Conservation (phyloP, 305 asterid genomes). For the Solanum hybrid region DNA sequence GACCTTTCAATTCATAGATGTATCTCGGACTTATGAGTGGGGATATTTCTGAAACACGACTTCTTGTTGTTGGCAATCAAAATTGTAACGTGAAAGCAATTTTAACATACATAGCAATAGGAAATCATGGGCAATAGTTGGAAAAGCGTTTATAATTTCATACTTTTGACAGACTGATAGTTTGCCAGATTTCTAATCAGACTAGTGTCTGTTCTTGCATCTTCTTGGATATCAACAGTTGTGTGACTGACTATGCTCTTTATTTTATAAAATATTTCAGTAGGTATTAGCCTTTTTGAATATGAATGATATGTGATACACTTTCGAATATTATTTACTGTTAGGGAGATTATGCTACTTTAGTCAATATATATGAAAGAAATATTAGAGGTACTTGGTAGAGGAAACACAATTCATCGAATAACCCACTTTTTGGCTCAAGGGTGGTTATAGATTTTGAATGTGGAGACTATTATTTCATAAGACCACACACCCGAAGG, state of each 20-base stretch:
- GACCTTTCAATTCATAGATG: not conserved
- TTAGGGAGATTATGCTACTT: not conserved
- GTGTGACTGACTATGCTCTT: not conserved
- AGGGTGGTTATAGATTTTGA: not conserved
- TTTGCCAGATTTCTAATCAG: not conserved
- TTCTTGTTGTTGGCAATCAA: not conserved
- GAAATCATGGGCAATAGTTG: not conserved
- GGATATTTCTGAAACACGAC: not conserved
- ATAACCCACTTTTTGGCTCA: not conserved
- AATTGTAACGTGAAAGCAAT: not conserved
- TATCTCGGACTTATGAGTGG: no score
- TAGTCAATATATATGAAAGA: not conserved
- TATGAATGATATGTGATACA: not conserved
- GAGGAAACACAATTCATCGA: not conserved
- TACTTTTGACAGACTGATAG: not conserved
- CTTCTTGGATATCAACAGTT: not conserved
- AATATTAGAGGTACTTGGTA: not conserved
- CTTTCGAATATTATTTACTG: not conserved
- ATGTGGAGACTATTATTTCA: not conserved
- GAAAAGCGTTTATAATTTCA: not conserved
- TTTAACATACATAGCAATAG: not conserved
- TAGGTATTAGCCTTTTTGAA: not conserved
- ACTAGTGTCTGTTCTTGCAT: not conserved
- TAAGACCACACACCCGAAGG: not conserved
- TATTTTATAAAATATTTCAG: not conserved